Evolutionary conservation across 164 flowering plant genomes (phyloP), one percentile per base, ranked within the genome.

Genomic region (Nymphaea colorata): DNA sequence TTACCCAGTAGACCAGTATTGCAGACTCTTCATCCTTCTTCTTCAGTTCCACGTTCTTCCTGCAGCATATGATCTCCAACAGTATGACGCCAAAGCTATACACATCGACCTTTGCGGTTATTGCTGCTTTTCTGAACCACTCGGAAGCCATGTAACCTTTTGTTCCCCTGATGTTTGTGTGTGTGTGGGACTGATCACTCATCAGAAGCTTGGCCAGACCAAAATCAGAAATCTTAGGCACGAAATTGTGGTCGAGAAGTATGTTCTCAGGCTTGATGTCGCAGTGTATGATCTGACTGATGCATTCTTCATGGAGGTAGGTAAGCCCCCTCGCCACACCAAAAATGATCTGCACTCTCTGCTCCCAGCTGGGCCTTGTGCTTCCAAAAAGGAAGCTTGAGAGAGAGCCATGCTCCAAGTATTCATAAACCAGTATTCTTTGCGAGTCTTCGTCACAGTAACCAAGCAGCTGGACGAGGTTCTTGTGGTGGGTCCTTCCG

Each of bases 31-130:
- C 70, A 2, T 55, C 59, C 10, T 10, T 18, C 4, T 36, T 4
- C 59, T 59, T 65, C 42, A 43, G 2, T 8, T 67, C 70, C 2
- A 74, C 43, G 59, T 64, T 71, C 66, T 59, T 77, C 61, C 73
- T 66, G 42, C 77, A 71, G 67, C 67, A 77, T 25, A 74, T 60
- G 45, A 77, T 64, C 67, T 74, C 79, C 42, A 77, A n/a, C 70
- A 77, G 51, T 75, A 77, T 2, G 44, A 78, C 45, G 5, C 77
- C 81, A 36, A 64, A 78, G 64, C 81, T 78, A 61, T 73, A 76
- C 4, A 25, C 36, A 25, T 25, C 36, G 36, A 25, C 36, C 36
- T 25, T 25, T 25, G 36, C 36, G 1, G 36, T 1, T 25, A 25
- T 25, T 25, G 36, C 36, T 25, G 36, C 36, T 1, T 25, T 25